A percentile compares a stretch with the other conserved stretches of the same genome.
Evolutionary conservation across 78 protist species (phyloP).

Genomic region (Guillardia theta): DNA sequence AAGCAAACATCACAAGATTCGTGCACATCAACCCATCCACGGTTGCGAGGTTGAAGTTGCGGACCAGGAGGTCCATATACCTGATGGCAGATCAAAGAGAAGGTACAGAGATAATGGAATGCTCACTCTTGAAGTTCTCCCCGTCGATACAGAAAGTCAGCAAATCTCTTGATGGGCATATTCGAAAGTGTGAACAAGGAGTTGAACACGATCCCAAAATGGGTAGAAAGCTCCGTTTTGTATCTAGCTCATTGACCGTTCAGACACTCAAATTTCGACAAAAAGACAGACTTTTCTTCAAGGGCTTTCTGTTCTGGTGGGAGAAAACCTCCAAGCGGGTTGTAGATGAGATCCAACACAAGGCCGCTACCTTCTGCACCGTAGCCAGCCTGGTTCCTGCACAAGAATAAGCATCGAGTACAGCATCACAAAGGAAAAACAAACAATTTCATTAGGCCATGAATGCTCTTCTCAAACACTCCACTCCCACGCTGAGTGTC

Average conservation of each 20-base stretch:
- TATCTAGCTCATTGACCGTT: neutral
- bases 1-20: no score
- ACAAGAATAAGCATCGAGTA: no score
- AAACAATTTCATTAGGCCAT: neutral
- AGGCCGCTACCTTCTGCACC: neutral
- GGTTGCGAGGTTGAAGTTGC: conserved; percentile 39
- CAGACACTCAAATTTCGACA: neutral
- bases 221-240: no score
- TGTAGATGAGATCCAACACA: conserved; percentile 44
- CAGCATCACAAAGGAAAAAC: no score
- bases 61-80: conserved; percentile 49
- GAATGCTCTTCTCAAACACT: neutral
- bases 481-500: conserved; percentile 46
- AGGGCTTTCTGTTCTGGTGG: conserved; percentile 45
- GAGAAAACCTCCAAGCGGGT: conserved; percentile 48
- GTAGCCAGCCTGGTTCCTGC: neutral
- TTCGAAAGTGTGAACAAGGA: conserved; percentile 39
- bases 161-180: conserved; percentile 60
- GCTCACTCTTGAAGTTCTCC: conserved; percentile 31
- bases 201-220: neutral
- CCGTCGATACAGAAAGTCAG: conserved; percentile 5
- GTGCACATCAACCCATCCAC: conserved; percentile 39
- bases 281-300: no score
- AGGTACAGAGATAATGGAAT: neutral
- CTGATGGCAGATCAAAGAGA: neutral